These are phyloP conservation scores for Pyrenula massariospora DNA, from an alignment of 495 filamentous ascomycete genomes.

Conservation along the genomic window DNA sequence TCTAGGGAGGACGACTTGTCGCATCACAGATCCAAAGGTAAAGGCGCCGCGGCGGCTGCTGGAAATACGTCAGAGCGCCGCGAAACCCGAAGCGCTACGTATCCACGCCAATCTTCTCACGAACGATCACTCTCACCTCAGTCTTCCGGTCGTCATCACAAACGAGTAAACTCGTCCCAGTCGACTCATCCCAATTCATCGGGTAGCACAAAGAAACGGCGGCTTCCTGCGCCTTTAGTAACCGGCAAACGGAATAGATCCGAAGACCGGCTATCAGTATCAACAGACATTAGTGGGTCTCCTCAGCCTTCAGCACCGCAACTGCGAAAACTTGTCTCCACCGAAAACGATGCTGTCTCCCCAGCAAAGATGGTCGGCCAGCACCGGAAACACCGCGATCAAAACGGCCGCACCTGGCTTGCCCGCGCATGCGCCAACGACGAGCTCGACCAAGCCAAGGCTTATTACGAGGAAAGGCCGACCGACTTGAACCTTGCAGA, in stretches of 20 bases:
- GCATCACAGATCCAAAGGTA: slow-evolving; percentile 3
- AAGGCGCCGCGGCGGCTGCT: slow-evolving; percentile 3
- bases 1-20: not conserved
- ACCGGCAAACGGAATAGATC: slow-evolving; percentile 34
- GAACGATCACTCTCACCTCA: slow-evolving; percentile 56
- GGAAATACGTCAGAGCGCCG: slow-evolving; percentile 12
- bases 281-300: slow-evolving; percentile 61
- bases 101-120: slow-evolving; percentile 23
- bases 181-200: not conserved
- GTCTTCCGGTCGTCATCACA: slow-evolving; percentile 37
- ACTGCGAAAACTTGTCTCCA: slow-evolving; percentile 49
- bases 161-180: slow-evolving; percentile 21
- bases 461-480: slow-evolving; percentile 59
- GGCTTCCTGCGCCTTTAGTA: slow-evolving; percentile 38
- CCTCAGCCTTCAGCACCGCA: slow-evolving; percentile 56
- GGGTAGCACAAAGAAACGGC: slow-evolving; percentile 15
- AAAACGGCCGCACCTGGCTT: slow-evolving; percentile 72
- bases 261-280: slow-evolving; percentile 60
- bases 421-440: slow-evolving; percentile 74
- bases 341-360: slow-evolving; percentile 44
- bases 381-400: slow-evolving; percentile 74
- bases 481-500: slow-evolving; percentile 83
- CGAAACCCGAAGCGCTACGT: slow-evolving; percentile 14
- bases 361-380: slow-evolving; percentile 51
- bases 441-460: slow-evolving; percentile 58